A percentile compares a stretch with the other conserved stretches of the same genome.
These are phyloP conservation scores for Metschnikowia dekortorum DNA, from an alignment of 805 yeast species.

Conservation along the genomic window DNA sequence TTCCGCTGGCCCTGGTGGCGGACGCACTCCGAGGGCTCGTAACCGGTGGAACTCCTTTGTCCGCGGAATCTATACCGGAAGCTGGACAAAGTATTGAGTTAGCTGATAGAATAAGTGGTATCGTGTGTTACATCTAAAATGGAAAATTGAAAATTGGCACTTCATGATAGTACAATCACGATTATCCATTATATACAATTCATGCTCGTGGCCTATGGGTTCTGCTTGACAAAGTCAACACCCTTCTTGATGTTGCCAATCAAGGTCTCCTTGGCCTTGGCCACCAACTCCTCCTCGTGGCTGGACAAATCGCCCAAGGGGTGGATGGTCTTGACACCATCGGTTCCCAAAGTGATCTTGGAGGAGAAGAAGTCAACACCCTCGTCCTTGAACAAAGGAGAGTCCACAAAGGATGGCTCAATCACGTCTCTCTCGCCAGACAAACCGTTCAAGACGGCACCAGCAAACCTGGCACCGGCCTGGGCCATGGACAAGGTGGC, in stretches of 20 bases:
- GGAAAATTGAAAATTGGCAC: too few relatives aligned
- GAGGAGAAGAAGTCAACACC: constrained; percentile 97
- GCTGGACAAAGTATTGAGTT: too few relatives aligned
- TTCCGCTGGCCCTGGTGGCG: too few relatives aligned
- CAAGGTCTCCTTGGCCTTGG: constrained; percentile 82
- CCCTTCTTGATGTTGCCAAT: constrained; percentile 92
- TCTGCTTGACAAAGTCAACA: constrained; percentile 72
- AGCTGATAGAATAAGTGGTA: too few relatives aligned
- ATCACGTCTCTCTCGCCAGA: constrained; percentile 60
- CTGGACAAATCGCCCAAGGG: constrained; percentile 65
- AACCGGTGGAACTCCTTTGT: too few relatives aligned
- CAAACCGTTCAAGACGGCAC: constrained; percentile 60
- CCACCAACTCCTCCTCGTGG: constrained; percentile 82
- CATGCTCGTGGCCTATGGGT: constrained; percentile 44
- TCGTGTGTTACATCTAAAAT: too few relatives aligned
- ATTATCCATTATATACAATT: neutral
- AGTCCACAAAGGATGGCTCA: constrained; percentile 71
- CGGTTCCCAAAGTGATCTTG: constrained; percentile 86
- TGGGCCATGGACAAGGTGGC: constrained; percentile 92
- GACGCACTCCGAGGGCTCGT: too few relatives aligned
- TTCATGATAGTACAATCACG: too few relatives aligned
- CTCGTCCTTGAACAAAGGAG: constrained; percentile 76
- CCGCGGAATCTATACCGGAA: too few relatives aligned
- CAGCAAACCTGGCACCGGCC: constrained; percentile 77
- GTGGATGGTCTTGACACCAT: constrained; percentile 83